These are phyloP conservation scores for Paragyromitra xinjiangensis DNA, from an alignment of 495 filamentous ascomycete species.

Conservation along the genomic window DNA sequence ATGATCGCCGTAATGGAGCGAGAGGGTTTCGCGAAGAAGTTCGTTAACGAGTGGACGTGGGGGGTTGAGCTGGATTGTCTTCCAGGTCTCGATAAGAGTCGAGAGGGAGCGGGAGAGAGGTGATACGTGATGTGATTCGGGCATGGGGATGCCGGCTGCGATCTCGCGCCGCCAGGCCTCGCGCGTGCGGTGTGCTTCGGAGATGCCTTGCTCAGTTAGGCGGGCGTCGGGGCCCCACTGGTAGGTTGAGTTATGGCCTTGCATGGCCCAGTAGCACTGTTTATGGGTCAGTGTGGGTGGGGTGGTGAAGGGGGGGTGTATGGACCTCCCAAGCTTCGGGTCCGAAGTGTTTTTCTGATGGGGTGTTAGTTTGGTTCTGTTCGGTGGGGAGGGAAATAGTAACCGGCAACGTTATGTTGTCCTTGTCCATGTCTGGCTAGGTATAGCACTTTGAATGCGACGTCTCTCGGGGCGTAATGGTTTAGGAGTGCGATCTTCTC, in stretches of 20 bases:
- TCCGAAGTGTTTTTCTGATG: constrained; percentile 43
- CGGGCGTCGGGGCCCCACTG: constrained; percentile 52
- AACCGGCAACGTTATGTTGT: constrained; percentile 52
- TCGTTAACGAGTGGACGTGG: constrained; percentile 49
- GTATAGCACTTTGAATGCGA: constrained; percentile 52
- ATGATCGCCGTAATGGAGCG: constrained; percentile 47
- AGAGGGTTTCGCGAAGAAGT: constrained; percentile 51
- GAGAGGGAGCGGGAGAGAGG: constrained; percentile 54
- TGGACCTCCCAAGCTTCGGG: constrained; percentile 49
- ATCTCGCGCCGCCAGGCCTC: constrained; percentile 48
- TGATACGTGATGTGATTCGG: constrained; percentile 48
- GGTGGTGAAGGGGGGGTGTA: background rate
- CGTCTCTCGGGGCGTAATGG: constrained; percentile 57
- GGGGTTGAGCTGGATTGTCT: constrained; percentile 16
- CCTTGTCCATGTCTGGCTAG: constrained; percentile 54
- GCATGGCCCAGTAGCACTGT: constrained; percentile 55
- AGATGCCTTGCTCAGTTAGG: constrained; percentile 38
- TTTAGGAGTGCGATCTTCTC: constrained; percentile 67
- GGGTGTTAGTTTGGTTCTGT: background rate
- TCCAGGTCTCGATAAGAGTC: constrained; percentile 52
- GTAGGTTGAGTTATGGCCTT: constrained; percentile 46
- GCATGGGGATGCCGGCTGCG: constrained; percentile 27
- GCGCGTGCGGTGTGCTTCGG: constrained; percentile 42
- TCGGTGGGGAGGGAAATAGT: background rate
- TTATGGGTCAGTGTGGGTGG: background rate